Evolutionary conservation across 2,329 filamentous ascomycete species (phyloP).

Genomic region (Penicillium nordicum): DNA sequence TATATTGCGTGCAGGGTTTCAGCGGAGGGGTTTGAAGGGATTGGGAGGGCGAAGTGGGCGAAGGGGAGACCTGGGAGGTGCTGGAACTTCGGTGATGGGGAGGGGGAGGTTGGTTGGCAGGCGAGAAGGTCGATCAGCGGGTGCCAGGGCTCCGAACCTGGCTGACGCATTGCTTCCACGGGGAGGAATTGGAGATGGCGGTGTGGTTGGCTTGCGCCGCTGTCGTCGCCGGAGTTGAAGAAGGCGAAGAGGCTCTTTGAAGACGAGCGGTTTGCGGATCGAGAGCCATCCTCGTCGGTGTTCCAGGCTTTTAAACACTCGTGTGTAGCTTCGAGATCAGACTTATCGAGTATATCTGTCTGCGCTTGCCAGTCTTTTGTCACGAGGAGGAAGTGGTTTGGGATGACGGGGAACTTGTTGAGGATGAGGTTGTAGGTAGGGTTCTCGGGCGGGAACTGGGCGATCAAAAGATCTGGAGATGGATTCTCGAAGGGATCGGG

Average conservation of each 20-base stretch:
- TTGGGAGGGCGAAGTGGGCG: constrained; percentile 45
- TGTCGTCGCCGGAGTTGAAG: constrained; percentile 49
- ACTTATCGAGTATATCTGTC: constrained; percentile 43
- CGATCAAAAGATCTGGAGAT: constrained; percentile 41
- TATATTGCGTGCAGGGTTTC: constrained; percentile 39
- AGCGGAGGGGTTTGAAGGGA: constrained; percentile 42
- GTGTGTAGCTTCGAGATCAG: constrained; percentile 42
- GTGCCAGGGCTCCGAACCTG: constrained; percentile 41
- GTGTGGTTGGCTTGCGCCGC: constrained; percentile 49
- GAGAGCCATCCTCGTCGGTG: constrained; percentile 1
- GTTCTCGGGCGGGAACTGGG: constrained; percentile 35
- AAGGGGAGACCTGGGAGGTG: constrained; percentile 46
- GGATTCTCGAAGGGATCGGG: constrained; percentile 47
- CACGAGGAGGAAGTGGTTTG: constrained; percentile 50
- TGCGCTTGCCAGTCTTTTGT: constrained; percentile 44
- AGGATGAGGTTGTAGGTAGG: constrained; percentile 43
- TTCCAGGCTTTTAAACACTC: constrained; percentile 44
- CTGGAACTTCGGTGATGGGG: constrained; percentile 19
- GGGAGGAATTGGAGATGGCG: constrained; percentile 49
- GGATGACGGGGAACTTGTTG: constrained; percentile 50
- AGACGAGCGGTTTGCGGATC: neutral
- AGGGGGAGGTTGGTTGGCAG: constrained; percentile 12
- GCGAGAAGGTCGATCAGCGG: constrained; percentile 47
- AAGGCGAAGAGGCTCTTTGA: constrained; percentile 44
- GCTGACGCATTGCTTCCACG: constrained; percentile 43